Conservation (phyloP, 2,329 filamentous ascomycete species). For the Fusarium bulbicola region DNA sequence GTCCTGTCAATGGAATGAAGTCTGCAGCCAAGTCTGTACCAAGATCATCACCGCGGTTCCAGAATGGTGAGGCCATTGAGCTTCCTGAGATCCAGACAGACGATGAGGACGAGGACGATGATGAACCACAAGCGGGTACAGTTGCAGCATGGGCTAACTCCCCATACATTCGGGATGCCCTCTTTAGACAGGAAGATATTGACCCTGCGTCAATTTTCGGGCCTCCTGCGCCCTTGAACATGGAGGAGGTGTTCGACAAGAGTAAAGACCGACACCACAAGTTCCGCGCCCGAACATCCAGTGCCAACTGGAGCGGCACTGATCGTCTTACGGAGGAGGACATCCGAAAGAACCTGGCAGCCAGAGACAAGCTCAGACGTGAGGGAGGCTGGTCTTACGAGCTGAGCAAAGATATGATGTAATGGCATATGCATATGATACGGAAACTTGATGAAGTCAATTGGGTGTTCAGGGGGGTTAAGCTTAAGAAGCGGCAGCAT, state of each 20-base stretch:
- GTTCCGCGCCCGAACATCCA: slow-evolving; percentile 90
- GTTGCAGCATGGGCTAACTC: slow-evolving; percentile 90
- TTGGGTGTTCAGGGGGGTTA: slow-evolving; percentile 4
- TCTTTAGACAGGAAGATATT: slow-evolving; percentile 83
- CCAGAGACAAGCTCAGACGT: slow-evolving; percentile 78
- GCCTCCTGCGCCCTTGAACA: slow-evolving; percentile 84
- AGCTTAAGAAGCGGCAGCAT: slow-evolving; percentile 3
- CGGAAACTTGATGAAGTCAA: slow-evolving; percentile 6
- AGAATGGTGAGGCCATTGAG: slow-evolving; percentile 88
- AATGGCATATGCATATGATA: slow-evolving; percentile 32
- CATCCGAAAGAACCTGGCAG: slow-evolving; percentile 80
- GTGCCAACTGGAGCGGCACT: slow-evolving; percentile 89
- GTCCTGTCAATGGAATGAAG: slow-evolving; percentile 54
- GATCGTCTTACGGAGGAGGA: slow-evolving; percentile 90
- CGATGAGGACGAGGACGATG: slow-evolving; percentile 85
- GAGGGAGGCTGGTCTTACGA: slow-evolving; percentile 89
- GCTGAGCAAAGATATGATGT: slow-evolving; percentile 59
- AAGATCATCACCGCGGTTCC: slow-evolving; percentile 83
- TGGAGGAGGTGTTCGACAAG: slow-evolving; percentile 96
- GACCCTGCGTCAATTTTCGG: slow-evolving; percentile 91
- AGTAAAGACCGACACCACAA: slow-evolving; percentile 86
- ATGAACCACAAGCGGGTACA: slow-evolving; percentile 59
- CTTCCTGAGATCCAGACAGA: slow-evolving; percentile 96
- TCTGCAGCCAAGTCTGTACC: slow-evolving; percentile 68
- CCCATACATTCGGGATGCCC: slow-evolving; percentile 78